These are phyloP conservation scores for Geotrichum histeridarum DNA, from an alignment of 1,139 yeast genomes.

Conservation along the genomic window DNA sequence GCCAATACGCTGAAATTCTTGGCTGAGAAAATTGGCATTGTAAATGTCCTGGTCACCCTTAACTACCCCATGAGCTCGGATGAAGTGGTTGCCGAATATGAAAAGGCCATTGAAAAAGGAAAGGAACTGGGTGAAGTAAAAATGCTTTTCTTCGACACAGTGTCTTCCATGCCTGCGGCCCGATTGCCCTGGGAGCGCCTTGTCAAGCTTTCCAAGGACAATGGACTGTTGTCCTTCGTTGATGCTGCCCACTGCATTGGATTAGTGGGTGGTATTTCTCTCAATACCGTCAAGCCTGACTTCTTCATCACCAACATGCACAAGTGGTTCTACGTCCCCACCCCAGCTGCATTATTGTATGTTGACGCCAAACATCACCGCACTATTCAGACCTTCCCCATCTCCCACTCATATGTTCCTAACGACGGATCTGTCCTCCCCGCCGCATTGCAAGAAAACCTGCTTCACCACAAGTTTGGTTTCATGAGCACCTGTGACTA, in stretches of 20 bases:
- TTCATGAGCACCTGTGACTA: slow-evolving; percentile 40
- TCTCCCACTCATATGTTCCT: slow-evolving; percentile 38
- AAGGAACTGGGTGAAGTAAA: slow-evolving; percentile 29
- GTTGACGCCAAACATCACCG: slow-evolving; percentile 51
- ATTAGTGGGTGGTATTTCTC: slow-evolving; percentile 43
- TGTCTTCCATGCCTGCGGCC: slow-evolving; percentile 62
- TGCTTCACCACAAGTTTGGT: slow-evolving; percentile 31
- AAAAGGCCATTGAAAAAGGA: slow-evolving; percentile 31
- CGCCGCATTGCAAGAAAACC: neutral
- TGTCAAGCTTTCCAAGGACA: slow-evolving; percentile 45
- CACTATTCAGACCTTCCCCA: slow-evolving; percentile 53
- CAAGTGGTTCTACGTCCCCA: slow-evolving; percentile 63
- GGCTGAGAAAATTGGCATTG: slow-evolving; percentile 43
- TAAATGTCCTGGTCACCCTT: slow-evolving; percentile 44
- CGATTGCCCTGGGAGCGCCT: slow-evolving; percentile 52
- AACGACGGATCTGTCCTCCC: slow-evolving; percentile 7
- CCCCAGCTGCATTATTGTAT: slow-evolving; percentile 57
- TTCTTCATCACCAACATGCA: slow-evolving; percentile 61
- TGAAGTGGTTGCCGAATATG: slow-evolving; percentile 45
- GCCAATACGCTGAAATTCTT: slow-evolving; percentile 50
- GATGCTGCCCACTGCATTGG: slow-evolving; percentile 77
- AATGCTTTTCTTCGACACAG: slow-evolving; percentile 55
- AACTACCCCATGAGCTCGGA: slow-evolving; percentile 49
- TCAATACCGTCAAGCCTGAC: slow-evolving; percentile 50
- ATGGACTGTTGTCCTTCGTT: slow-evolving; percentile 50